A percentile compares a stretch with the other conserved stretches of the same genome.
phyloP scores from a whole-genome alignment of 1,139 yeast genomes.

The Saccharomyces pastorianus region DNA sequence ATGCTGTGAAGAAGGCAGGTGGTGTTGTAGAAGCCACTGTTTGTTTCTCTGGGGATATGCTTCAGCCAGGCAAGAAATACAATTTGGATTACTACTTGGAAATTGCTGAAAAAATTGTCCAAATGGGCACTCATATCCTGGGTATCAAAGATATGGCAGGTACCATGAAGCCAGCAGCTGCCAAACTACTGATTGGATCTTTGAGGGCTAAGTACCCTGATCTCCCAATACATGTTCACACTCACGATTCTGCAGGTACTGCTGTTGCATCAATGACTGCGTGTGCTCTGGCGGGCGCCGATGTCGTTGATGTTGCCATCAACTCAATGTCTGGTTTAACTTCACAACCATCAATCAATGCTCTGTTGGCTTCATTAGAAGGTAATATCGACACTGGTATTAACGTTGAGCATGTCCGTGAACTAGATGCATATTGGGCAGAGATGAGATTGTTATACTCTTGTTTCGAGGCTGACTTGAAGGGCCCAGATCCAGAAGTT shows the following conservation, averaged over 20 bases:
- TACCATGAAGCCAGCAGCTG: slow-evolving; percentile 90
- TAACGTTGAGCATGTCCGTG: slow-evolving; percentile 57
- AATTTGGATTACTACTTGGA: slow-evolving; percentile 78
- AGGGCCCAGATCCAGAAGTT: slow-evolving; percentile 98
- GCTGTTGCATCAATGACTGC: slow-evolving; percentile 96
- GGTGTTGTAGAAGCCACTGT: slow-evolving; percentile 97
- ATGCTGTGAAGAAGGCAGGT: slow-evolving; percentile 93
- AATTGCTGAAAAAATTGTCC: slow-evolving; percentile 74
- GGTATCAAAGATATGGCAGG: slow-evolving; percentile 99
- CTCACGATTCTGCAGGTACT: slow-evolving; percentile 98
- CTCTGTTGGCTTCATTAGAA: slow-evolving; percentile 81
- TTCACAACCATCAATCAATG: slow-evolving; percentile 92
- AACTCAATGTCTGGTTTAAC: slow-evolving; percentile 97
- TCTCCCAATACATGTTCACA: slow-evolving; percentile 92
- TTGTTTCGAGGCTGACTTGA: slow-evolving; percentile 93
- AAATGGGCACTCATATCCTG: slow-evolving; percentile 88
- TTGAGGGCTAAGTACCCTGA: slow-evolving; percentile 81
- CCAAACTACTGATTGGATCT: slow-evolving; percentile 63
- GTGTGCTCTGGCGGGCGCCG: slow-evolving; percentile 91
- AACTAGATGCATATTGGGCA: slow-evolving; percentile 90
- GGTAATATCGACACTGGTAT: slow-evolving; percentile 74
- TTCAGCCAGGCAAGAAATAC: slow-evolving; percentile 86
- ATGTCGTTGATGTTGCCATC: slow-evolving; percentile 92
- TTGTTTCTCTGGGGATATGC: slow-evolving; percentile 97
- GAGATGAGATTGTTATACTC: slow-evolving; percentile 94